phyloP scores from a whole-genome alignment of 495 filamentous ascomycete species.

The Usnea hakonensis region DNA sequence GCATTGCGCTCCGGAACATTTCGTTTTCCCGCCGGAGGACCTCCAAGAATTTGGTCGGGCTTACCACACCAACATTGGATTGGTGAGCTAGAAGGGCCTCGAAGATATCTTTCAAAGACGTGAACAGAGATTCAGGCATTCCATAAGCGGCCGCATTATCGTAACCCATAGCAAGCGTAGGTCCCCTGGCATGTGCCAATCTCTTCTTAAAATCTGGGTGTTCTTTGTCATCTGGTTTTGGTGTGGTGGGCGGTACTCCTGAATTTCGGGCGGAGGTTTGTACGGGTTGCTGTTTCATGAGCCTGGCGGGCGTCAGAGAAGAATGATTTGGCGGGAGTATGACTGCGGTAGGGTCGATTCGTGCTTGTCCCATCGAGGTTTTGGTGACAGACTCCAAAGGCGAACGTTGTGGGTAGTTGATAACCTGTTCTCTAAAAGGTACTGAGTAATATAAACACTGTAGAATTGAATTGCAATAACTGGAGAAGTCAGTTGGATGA shows the following conservation, averaged over 20 bases:
- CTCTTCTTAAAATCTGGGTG: slow-evolving; percentile 97
- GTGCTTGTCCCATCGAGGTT: slow-evolving; percentile 35
- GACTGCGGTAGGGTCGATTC: slow-evolving; percentile 41
- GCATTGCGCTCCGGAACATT: slow-evolving; percentile 94
- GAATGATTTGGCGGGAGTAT: slow-evolving; percentile 37
- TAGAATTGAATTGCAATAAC: slow-evolving; percentile 96
- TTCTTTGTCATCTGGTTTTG: slow-evolving; percentile 68
- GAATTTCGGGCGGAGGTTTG: slow-evolving; percentile 36
- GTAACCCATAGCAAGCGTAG: slow-evolving; percentile 71
- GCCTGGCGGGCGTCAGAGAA: slow-evolving; percentile 28
- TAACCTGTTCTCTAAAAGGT: slow-evolving; percentile 88
- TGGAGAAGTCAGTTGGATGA: slow-evolving; percentile 29
- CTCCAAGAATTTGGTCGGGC: slow-evolving; percentile 86
- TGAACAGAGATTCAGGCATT: slow-evolving; percentile 92
- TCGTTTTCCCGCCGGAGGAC: slow-evolving; percentile 90
- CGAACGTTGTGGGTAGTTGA: slow-evolving; percentile 74
- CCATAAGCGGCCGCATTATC: slow-evolving; percentile 75
- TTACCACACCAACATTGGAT: slow-evolving; percentile 82
- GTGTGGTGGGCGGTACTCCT: slow-evolving; percentile 44
- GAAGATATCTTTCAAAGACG: slow-evolving; percentile 91
- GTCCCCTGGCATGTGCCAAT: slow-evolving; percentile 76
- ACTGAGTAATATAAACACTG: slow-evolving; percentile 95
- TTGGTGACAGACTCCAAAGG: slow-evolving; percentile 47
- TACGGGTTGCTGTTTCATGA: slow-evolving; percentile 38
- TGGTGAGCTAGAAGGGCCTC: slow-evolving; percentile 77